Evolutionary conservation across 163 green algal species (phyloP).

Genomic region (Scenedesmus sp.): DNA sequence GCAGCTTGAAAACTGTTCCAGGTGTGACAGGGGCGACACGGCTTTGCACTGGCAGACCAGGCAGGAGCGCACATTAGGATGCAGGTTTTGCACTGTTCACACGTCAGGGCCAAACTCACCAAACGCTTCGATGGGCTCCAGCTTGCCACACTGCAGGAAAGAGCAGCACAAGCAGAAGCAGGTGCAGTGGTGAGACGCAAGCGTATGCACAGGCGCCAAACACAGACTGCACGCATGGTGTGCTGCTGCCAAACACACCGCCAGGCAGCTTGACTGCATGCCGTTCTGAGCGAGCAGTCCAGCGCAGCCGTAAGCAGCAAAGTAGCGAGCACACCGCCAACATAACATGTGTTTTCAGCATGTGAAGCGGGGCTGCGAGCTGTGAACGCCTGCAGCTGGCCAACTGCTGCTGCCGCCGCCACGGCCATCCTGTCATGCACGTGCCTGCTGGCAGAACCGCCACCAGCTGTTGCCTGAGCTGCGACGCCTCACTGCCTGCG

Average conservation of each 20-base stretch:
- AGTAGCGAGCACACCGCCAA: too few relatives aligned
- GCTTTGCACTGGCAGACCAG: too few relatives aligned
- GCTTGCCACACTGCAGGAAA: constrained; percentile 42
- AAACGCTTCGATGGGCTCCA: constrained; percentile 35
- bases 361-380: neutral
- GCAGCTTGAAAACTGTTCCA: too few relatives aligned
- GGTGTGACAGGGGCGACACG: too few relatives aligned
- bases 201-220: neutral
- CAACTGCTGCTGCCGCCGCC: neutral
- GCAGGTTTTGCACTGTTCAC: neutral
- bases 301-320: too few relatives aligned
- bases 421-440: neutral
- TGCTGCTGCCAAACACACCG: neutral
- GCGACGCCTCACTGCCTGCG: constrained; percentile 4
- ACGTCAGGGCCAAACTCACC: neutral
- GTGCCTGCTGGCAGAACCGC: constrained; percentile 41
- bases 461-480: neutral
- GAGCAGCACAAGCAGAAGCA: neutral
- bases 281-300: neutral
- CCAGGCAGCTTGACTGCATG: neutral
- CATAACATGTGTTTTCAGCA: too few relatives aligned
- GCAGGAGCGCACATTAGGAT: too few relatives aligned
- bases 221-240: neutral
- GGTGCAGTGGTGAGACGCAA: neutral
- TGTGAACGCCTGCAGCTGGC: neutral